Percentiles rank a stretch among this genome's conserved stretches.
Evolutionary conservation across 2,329 filamentous ascomycete species (phyloP).

Genomic region (Alternaria ethzedia): DNA sequence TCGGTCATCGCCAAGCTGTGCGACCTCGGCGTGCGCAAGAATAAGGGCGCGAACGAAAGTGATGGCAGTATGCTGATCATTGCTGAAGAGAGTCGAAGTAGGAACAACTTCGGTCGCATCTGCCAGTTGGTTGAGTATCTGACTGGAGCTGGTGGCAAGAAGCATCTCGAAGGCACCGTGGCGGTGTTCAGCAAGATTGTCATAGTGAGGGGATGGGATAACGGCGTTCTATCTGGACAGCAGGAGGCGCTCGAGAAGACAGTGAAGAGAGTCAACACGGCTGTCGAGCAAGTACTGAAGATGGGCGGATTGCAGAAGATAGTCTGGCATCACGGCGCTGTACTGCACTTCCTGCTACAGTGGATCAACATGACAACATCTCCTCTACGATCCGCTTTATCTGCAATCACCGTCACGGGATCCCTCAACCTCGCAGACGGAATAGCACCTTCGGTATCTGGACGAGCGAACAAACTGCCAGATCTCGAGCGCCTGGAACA

Average conservation of each 20-base stretch:
- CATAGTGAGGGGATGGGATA: constrained; percentile 39
- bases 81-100: constrained; percentile 20
- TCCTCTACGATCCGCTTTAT: constrained; percentile 26
- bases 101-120: constrained; percentile 32
- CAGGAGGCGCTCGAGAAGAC: constrained; percentile 20
- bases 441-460: constrained; percentile 28
- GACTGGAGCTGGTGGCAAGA: constrained; percentile 24
- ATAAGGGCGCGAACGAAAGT: constrained; percentile 13
- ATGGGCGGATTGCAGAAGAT: constrained; percentile 27
- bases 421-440: constrained; percentile 24
- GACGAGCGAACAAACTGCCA: constrained; percentile 26
- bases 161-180: constrained; percentile 34
- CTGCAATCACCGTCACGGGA: constrained; percentile 33
- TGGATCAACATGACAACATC: constrained; percentile 39
- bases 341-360: constrained; percentile 33
- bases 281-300: constrained; percentile 29
- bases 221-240: constrained; percentile 10
- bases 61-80: constrained; percentile 41
- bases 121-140: constrained; percentile 38
- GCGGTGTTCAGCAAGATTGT: constrained; percentile 34
- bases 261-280: constrained; percentile 31
- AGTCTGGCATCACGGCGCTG: constrained; percentile 45
- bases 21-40: constrained; percentile 25
- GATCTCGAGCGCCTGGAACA: constrained; percentile 33
- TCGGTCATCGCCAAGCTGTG: constrained; percentile 40